Evolutionary conservation across 345 rosid species (phyloP).

Genomic region (Barbarea vulgaris): DNA sequence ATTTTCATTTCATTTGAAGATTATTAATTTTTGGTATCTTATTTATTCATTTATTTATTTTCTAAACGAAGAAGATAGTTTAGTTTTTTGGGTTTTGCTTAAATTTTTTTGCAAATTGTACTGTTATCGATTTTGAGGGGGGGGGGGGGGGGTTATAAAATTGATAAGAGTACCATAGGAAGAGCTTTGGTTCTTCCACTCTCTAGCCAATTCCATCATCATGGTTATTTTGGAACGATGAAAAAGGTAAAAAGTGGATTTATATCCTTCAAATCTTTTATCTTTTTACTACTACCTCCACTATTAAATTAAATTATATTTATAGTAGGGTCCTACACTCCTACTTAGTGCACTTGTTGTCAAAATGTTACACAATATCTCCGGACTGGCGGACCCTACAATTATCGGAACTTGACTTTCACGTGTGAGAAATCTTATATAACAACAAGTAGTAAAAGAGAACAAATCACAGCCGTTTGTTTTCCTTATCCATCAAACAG

Average conservation of each 20-base stretch:
- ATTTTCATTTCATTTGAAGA: background rate
- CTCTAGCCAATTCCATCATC: background rate
- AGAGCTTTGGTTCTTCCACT: background rate
- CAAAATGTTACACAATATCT: no score
- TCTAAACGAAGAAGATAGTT: no score
- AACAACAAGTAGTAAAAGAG: background rate
- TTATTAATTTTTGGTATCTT: background rate
- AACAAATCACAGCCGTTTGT: slow-evolving; percentile 26
- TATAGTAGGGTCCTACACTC: no score
- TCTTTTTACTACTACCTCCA: no score
- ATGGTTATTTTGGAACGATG: background rate
- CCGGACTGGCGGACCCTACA: no score
- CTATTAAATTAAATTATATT: no score
- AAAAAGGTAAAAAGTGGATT: background rate
- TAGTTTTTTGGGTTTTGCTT: no score
- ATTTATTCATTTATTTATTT: no score
- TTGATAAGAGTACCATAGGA: background rate
- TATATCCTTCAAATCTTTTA: no score
- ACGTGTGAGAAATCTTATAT: slow-evolving; percentile 17
- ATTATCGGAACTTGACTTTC: background rate
- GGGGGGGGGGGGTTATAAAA: background rate
- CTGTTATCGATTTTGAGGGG: background rate
- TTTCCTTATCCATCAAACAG: background rate
- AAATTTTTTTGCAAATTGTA: background rate
- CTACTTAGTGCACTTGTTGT: no score